Percentiles rank a stretch among this genome's conserved stretches.
Evolutionary conservation across 768 basidiomycete genomes (phyloP).

Genomic region (Naganishia friedmannii): DNA sequence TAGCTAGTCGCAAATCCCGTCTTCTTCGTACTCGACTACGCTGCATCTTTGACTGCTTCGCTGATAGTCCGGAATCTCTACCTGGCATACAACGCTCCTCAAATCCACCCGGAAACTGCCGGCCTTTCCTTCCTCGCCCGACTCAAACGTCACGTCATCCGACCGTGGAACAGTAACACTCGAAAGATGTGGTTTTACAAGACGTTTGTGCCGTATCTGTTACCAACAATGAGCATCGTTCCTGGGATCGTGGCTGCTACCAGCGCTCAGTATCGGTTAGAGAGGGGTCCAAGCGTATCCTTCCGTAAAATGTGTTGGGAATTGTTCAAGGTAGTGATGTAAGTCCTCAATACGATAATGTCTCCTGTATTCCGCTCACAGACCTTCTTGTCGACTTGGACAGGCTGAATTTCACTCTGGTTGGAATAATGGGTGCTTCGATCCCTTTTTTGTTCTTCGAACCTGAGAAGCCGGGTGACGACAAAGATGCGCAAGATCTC

Average conservation of each 20-base stretch:
- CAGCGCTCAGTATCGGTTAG: neutral
- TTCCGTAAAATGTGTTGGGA: neutral
- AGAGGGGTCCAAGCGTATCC: neutral
- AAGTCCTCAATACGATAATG: neutral
- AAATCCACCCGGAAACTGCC: neutral
- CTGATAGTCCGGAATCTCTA: neutral
- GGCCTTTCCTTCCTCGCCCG: neutral
- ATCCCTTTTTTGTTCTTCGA: neutral
- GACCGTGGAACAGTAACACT: neutral
- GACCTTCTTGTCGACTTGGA: neutral
- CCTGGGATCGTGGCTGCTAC: neutral
- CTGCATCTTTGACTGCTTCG: neutral
- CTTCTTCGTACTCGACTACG: constrained; percentile 4
- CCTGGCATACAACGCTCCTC: neutral
- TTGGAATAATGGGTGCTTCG: neutral
- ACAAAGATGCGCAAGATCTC: neutral
- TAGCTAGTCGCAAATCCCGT: constrained; percentile 2
- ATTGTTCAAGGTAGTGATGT: neutral
- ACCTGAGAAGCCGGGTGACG: neutral
- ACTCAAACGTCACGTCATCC: neutral
- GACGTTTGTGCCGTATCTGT: neutral
- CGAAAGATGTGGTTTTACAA: constrained; percentile 1
- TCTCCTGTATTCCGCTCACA: neutral
- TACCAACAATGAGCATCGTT: neutral
- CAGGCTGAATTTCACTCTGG: neutral